phyloP scores from a whole-genome alignment of 257 asterid genomes.

The Salvia hispanica region DNA sequence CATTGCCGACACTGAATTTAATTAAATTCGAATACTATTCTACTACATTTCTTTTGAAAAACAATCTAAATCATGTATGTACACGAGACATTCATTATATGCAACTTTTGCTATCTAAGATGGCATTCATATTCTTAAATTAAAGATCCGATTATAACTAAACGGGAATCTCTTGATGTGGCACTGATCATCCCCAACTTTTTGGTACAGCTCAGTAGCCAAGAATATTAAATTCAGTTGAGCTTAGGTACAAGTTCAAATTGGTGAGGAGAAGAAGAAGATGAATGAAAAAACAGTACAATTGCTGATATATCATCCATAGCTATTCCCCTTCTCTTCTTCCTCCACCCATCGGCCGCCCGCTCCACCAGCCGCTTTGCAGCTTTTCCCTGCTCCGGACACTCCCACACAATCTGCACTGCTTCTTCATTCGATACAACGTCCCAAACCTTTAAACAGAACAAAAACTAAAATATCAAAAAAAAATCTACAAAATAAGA shows the following conservation, averaged over 20 bases:
- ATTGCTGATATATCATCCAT: slow-evolving; percentile 93
- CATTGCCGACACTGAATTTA: too few relatives aligned
- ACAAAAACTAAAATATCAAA: neutral
- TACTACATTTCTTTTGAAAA: too few relatives aligned
- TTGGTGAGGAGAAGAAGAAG: slow-evolving; percentile 45
- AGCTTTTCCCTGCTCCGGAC: slow-evolving; percentile 58
- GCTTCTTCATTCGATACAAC: slow-evolving; percentile 93
- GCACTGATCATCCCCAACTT: neutral
- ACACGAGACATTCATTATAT: too few relatives aligned
- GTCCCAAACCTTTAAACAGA: slow-evolving; percentile 83
- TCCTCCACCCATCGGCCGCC: slow-evolving; percentile 74
- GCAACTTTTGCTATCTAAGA: neutral
- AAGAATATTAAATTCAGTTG: neutral
- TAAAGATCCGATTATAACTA: neutral
- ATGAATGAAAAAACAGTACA: slow-evolving; percentile 68
- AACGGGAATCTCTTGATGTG: neutral
- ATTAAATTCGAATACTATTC: too few relatives aligned
- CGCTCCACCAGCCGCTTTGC: slow-evolving; percentile 71
- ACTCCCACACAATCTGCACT: slow-evolving; percentile 64
- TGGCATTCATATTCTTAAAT: neutral
- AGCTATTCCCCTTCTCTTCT: slow-evolving; percentile 80
- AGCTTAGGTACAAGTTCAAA: slow-evolving; percentile 34
- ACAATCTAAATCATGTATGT: too few relatives aligned
- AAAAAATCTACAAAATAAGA: neutral
- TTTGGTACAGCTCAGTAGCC: neutral